These are phyloP conservation scores for Exsudoporus frostii DNA, from an alignment of 768 basidiomycete genomes.

Conservation along the genomic window DNA sequence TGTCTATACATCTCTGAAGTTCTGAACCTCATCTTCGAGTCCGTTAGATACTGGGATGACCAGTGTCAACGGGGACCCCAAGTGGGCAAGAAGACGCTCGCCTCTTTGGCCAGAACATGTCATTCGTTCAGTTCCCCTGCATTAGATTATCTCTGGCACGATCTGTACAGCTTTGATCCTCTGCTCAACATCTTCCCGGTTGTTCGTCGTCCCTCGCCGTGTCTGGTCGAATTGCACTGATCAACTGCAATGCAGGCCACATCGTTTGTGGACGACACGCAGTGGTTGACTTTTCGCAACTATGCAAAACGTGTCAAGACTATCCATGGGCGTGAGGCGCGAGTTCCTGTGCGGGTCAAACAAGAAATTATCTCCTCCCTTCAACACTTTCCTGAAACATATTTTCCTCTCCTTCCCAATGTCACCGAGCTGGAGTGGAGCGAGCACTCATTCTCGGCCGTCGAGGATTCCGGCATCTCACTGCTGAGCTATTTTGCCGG, in stretches of 20 bases:
- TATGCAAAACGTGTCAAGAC: conserved; percentile 24
- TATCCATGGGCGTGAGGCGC: conserved; percentile 1
- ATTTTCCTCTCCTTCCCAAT: conserved; percentile 24
- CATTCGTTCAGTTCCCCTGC: conserved; percentile 13
- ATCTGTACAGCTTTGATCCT: conserved; percentile 9
- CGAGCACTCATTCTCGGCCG: conserved; percentile 1
- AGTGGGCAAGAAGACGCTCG: conserved; percentile 3
- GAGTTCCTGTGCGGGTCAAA: neutral
- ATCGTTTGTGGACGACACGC: conserved; percentile 3
- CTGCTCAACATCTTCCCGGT: conserved; percentile 4
- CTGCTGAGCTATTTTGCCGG: conserved; percentile 13
- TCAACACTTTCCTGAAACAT: conserved; percentile 5
- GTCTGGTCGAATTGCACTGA: neutral
- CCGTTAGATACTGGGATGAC: neutral
- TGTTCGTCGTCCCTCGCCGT: neutral
- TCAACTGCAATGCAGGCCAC: neutral
- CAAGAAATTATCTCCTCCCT: conserved; percentile 9
- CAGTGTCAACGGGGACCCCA: neutral
- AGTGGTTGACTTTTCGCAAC: conserved; percentile 17
- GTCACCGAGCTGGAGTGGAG: conserved; percentile 15
- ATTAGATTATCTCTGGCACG: conserved; percentile 12
- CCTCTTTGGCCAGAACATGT: conserved; percentile 12
- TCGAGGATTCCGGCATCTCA: conserved; percentile 8
- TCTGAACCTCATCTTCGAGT: conserved; percentile 4
- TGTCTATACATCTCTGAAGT: conserved; percentile 14